Conservation (phyloP, 371 early-diverging fungal genomes). For the Mortierella sp. region DNA sequence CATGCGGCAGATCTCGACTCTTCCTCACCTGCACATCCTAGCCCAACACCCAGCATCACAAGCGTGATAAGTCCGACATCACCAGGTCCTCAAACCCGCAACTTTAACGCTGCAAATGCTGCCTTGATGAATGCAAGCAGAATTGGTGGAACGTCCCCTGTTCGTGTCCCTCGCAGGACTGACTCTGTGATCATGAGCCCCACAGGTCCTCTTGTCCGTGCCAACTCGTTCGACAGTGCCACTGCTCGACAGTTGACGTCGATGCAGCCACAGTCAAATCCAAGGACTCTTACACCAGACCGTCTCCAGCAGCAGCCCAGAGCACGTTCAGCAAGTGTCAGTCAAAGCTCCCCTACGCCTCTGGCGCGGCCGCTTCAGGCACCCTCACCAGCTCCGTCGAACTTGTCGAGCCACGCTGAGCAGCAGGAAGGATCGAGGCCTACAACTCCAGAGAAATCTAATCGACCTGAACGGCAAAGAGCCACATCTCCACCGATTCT, state of each 20-base stretch:
- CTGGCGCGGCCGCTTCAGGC: conserved; percentile 36
- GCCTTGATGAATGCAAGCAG: conserved; percentile 16
- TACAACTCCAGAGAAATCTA: conserved; percentile 48
- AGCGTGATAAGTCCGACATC: conserved; percentile 21
- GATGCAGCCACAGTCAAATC: conserved; percentile 23
- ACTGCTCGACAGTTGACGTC: conserved; percentile 47
- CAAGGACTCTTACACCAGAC: conserved; percentile 51
- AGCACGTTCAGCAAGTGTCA: conserved; percentile 33
- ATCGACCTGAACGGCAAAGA: conserved; percentile 54
- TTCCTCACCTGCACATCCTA: conserved; percentile 18
- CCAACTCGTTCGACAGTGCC: conserved; percentile 33
- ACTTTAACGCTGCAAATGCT: conserved; percentile 10
- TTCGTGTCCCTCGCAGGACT: conserved; percentile 42
- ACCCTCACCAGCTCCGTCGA: conserved; percentile 51
- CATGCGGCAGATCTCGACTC: conserved; percentile 18
- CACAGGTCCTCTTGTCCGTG: conserved; percentile 22
- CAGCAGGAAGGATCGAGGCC: conserved; percentile 41
- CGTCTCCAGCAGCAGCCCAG: conserved; percentile 17
- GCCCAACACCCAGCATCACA: conserved; percentile 17
- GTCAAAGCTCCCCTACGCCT: conserved; percentile 32
- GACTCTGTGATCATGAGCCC: conserved; percentile 51
- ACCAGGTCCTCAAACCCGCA: conserved; percentile 21
- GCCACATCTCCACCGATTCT: conserved; percentile 44
- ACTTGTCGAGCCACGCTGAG: conserved; percentile 36
- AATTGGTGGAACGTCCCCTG: conserved; percentile 20